Conservation (phyloP, 2,329 filamentous ascomycete species). For the Chrysoporthe puriensis region DNA sequence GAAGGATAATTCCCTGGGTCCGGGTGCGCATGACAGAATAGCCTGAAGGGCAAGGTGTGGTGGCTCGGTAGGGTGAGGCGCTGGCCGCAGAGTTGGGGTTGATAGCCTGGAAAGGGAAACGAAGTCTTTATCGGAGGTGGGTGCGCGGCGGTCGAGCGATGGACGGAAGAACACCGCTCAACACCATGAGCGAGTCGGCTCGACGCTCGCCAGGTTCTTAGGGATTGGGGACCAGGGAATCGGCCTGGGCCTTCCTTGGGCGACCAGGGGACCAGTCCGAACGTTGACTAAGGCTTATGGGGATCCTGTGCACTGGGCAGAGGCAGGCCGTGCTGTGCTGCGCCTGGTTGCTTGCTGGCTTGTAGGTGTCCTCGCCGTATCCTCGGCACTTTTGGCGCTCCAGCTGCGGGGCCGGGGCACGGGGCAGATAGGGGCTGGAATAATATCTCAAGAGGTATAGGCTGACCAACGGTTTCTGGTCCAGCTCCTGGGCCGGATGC, state of each 20-base stretch:
- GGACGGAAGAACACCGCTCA: neutral
- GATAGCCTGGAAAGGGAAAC: slow-evolving; percentile 10
- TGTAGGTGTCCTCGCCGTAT: slow-evolving; percentile 5
- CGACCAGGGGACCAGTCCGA: neutral
- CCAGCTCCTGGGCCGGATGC: neutral
- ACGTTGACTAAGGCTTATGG: slow-evolving; percentile 6
- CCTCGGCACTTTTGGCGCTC: neutral
- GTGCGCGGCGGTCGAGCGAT: neutral
- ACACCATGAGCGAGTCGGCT: neutral
- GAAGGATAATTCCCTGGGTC: slow-evolving; percentile 13
- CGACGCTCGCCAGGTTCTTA: neutral
- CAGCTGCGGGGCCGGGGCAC: slow-evolving; percentile 10
- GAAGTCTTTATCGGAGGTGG: neutral
- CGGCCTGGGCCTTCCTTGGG: neutral
- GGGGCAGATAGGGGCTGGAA: slow-evolving; percentile 24
- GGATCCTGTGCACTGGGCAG: neutral
- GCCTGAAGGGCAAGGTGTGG: slow-evolving; percentile 15
- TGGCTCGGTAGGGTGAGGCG: slow-evolving; percentile 15
- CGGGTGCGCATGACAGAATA: slow-evolving; percentile 27
- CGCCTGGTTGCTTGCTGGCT: slow-evolving; percentile 9
- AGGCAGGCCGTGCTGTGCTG: neutral
- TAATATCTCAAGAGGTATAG: slow-evolving; percentile 23
- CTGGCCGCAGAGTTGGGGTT: slow-evolving; percentile 16
- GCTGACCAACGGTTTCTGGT: neutral
- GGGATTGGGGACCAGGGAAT: neutral